These are phyloP conservation scores for Bocquillonia castaneifolia DNA, from an alignment of 441 rosid species.

Conservation along the genomic window DNA sequence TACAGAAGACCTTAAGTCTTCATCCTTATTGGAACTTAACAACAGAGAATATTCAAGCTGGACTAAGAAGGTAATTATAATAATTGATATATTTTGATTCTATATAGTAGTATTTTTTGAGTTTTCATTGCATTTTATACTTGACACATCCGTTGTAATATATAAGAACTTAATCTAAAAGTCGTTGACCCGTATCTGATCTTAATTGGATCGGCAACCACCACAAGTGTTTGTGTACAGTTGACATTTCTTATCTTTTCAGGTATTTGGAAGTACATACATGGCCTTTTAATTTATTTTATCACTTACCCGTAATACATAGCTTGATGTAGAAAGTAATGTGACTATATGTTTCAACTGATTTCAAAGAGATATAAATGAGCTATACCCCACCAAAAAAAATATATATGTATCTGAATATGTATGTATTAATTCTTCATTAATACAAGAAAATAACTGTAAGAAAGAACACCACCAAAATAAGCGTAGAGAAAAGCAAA, in stretches of 20 bases:
- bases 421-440: not conserved
- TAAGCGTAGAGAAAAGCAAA: not conserved
- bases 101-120: not conserved
- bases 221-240: not conserved
- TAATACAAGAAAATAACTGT: not conserved
- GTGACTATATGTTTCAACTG: not conserved
- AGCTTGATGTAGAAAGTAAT: not conserved
- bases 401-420: too few species aligned
- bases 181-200: too few species aligned
- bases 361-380: not conserved
- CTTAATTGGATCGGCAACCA: conserved; percentile 8
- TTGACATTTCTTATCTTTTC: not conserved
- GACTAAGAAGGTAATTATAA: conserved; percentile 30
- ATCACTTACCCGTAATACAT: too few species aligned
- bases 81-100: not conserved
- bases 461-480: not conserved
- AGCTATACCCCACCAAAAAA: not conserved
- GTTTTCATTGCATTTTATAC: too few species aligned
- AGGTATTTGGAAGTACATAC: not conserved
- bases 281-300: not conserved
- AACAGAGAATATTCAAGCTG: conserved; percentile 19
- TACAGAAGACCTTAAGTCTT: conserved; percentile 22
- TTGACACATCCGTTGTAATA: too few species aligned
- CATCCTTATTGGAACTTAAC: conserved; percentile 27
- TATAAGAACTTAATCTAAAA: too few species aligned